Evolutionary conservation across 192 early-diverging fungal species (phyloP), one percentile per base, ranked within the genome.

Genomic region (Coemansia sp.): DNA sequence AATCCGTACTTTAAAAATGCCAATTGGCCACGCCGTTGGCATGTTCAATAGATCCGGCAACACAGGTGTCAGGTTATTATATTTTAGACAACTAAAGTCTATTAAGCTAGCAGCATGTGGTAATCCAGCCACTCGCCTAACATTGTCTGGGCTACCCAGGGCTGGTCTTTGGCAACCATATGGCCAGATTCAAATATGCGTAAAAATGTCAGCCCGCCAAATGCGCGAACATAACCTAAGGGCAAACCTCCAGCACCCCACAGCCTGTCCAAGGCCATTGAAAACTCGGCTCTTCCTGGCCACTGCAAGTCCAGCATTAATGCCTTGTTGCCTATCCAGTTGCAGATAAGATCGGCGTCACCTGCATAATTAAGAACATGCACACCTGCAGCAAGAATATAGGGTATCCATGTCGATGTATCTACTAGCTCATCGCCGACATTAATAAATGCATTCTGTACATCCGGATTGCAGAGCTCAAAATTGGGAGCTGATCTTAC

Each of bases 131-230:
- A 97, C 53, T 76, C 78, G 74, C 89, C 91, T 63, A 97, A 84
- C 85, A 97, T 91, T 73, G 91, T 89, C 31, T 87, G 72, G 27
- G 87, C 85, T 54, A 84, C 84, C 33, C 75, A 82, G 51, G 93
- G 91, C 84, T 94, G 90, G 82, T 97, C 95, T 69, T 92, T 90
- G 20, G 95, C 93, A 9, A 89, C 87, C 92, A 93, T 93, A 62
- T 93, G 92, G 2, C 96, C 93, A 52, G 91, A 93, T 67, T 89
- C 89, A 63, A 82, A 91, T 2, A 93, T 84, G 23, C 88, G 83
- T 62, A 98, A 76, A 84, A 92, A 95, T n/a, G 93, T 86, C 46
- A 98, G 85, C 11, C 76, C 79, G 46, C 88, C 86, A 57, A 78
- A 86, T 9, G 70, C 64, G 32, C 93, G 87, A 54, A 91, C 84